These are phyloP conservation scores for Diatrype stigma DNA, from an alignment of 2,329 filamentous ascomycete species.

Conservation along the genomic window DNA sequence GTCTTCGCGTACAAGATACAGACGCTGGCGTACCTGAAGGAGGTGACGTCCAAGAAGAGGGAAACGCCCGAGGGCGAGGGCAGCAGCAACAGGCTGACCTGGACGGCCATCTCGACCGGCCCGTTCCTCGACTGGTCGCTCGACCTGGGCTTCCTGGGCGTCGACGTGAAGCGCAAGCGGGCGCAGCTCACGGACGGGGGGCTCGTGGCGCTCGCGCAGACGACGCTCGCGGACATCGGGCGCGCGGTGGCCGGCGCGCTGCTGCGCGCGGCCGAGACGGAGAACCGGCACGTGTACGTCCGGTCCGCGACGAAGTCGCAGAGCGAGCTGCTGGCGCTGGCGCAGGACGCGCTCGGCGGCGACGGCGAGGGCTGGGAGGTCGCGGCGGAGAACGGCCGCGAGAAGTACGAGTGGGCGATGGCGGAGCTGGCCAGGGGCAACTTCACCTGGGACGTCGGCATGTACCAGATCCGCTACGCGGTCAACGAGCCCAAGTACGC, in stretches of 20 bases:
- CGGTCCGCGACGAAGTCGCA: constrained; percentile 18
- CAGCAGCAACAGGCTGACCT: constrained; percentile 16
- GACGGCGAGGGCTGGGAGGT: constrained; percentile 14
- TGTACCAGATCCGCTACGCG: constrained; percentile 13
- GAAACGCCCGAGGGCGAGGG: neutral
- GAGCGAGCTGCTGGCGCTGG: constrained; percentile 16
- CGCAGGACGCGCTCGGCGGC: constrained; percentile 12
- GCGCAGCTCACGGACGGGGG: constrained; percentile 21
- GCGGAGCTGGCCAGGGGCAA: constrained; percentile 14
- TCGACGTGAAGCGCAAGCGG: constrained; percentile 20
- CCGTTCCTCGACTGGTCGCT: constrained; percentile 28
- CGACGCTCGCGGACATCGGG: constrained; percentile 22
- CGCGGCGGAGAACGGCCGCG: constrained; percentile 9
- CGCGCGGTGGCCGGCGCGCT: constrained; percentile 23
- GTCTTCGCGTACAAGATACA: constrained; percentile 13
- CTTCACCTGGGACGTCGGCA: constrained; percentile 11
- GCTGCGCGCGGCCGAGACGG: constrained; percentile 22
- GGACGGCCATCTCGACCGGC: constrained; percentile 25
- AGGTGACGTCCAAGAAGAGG: neutral
- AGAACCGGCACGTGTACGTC: constrained; percentile 22
- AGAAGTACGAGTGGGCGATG: constrained; percentile 12
- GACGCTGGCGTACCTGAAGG: constrained; percentile 7
- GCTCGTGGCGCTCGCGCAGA: constrained; percentile 17
- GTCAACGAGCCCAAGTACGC: constrained; percentile 12
- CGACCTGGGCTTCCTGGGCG: constrained; percentile 13